These are phyloP conservation scores for Endocladia muricata DNA, from an alignment of 31 red algal genomes.

Conservation along the genomic window DNA sequence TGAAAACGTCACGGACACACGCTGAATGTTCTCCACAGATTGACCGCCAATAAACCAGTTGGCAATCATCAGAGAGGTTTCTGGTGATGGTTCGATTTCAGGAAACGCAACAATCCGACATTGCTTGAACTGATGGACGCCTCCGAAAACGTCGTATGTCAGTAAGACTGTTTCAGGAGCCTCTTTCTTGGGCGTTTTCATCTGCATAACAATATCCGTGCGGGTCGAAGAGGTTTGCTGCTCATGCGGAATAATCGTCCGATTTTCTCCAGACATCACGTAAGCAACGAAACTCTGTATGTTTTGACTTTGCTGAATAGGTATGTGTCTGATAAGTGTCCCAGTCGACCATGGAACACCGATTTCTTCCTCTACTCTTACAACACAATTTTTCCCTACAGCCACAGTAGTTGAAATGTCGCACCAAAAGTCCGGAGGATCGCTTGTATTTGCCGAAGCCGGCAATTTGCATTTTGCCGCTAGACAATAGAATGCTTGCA, in stretches of 20 bases:
- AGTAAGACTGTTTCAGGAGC: not conserved
- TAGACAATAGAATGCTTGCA: not conserved
- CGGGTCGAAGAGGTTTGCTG: not conserved
- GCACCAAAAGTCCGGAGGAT: constrained; percentile 45
- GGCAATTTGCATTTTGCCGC: constrained; percentile 1
- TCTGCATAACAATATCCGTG: not conserved
- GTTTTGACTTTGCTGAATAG: constrained; percentile 31
- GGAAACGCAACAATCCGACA: not conserved
- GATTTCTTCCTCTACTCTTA: constrained; percentile 26
- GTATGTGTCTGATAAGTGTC: constrained; percentile 22
- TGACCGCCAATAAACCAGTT: constrained; percentile 24
- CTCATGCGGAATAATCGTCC: not conserved
- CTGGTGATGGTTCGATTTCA: not conserved
- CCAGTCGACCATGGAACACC: constrained; percentile 25
- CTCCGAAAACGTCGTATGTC: not conserved
- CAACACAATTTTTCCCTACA: constrained; percentile 1
- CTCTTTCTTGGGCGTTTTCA: not conserved
- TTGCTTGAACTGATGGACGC: not conserved
- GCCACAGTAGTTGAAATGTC: constrained; percentile 12
- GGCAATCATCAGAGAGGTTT: not conserved
- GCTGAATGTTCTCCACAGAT: not conserved
- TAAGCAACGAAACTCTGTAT: not conserved
- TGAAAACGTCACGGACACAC: not conserved
- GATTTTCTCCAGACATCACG: not conserved
- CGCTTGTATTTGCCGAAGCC: not conserved